A percentile compares a stretch with the other conserved stretches of the same genome.
phyloP scores from a whole-genome alignment of 2,329 filamentous ascomycete species.

The Phyllosticta paracitricarpa region DNA sequence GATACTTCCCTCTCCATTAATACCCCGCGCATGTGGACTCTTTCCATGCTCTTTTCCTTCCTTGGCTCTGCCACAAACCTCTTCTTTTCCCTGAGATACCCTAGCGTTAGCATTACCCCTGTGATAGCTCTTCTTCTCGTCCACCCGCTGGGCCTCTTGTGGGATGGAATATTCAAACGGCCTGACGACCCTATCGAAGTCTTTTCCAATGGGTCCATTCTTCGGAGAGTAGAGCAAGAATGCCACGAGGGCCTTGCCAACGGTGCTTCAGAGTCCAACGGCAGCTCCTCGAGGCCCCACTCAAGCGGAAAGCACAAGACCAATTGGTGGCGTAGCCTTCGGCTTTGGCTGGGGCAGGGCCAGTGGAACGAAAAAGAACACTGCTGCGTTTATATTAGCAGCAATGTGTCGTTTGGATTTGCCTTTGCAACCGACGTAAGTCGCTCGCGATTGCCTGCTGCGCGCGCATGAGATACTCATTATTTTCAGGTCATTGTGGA shows the following conservation, averaged over 20 bases:
- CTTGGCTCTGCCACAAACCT: slow-evolving; percentile 76
- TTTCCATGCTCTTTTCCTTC: slow-evolving; percentile 71
- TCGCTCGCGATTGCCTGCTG: slow-evolving; percentile 1
- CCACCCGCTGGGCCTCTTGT: slow-evolving; percentile 70
- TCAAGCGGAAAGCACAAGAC: not conserved
- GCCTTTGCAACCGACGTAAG: slow-evolving; percentile 72
- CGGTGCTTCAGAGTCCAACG: not conserved
- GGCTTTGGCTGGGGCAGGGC: slow-evolving; percentile 70
- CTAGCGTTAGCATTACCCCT: slow-evolving; percentile 79
- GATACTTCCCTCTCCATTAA: slow-evolving; percentile 71
- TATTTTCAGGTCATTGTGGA: slow-evolving; percentile 61
- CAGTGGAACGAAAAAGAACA: slow-evolving; percentile 84
- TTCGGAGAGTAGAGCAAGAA: slow-evolving; percentile 10
- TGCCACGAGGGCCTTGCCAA: not conserved
- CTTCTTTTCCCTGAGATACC: slow-evolving; percentile 84
- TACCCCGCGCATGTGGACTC: slow-evolving; percentile 76
- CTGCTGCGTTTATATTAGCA: slow-evolving; percentile 80
- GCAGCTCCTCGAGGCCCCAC: not conserved
- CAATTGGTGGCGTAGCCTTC: slow-evolving; percentile 35
- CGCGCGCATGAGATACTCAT: slow-evolving; percentile 6
- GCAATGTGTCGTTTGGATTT: slow-evolving; percentile 82
- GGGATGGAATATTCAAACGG: slow-evolving; percentile 63
- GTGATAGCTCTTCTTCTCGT: slow-evolving; percentile 80
- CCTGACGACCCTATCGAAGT: slow-evolving; percentile 44
- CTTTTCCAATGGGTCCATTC: slow-evolving; percentile 48